Conservation (phyloP, 768 basidiomycete species). For the Suillus luteus region DNA sequence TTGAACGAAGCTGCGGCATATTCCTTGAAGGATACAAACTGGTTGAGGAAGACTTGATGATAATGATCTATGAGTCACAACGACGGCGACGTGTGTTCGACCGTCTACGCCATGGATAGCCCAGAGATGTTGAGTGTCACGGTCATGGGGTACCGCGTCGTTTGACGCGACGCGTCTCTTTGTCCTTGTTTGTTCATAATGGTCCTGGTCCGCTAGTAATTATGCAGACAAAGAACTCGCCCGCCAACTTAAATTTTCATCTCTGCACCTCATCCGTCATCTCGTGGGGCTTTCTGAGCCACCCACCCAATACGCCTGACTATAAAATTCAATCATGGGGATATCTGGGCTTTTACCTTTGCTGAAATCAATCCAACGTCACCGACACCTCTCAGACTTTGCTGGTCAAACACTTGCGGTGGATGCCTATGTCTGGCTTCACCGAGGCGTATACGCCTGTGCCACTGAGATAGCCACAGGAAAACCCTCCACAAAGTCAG, state of each 20-base stretch:
- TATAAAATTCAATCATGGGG: slow-evolving; percentile 59
- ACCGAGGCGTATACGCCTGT: slow-evolving; percentile 87
- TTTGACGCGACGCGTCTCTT: slow-evolving; percentile 35
- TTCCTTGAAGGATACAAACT: not conserved
- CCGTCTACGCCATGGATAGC: not conserved
- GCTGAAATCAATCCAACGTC: slow-evolving; percentile 85
- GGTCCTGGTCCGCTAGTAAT: not conserved
- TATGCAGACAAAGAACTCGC: slow-evolving; percentile 12
- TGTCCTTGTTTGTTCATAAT: slow-evolving; percentile 26
- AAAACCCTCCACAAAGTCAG: slow-evolving; percentile 80
- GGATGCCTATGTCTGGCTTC: slow-evolving; percentile 95
- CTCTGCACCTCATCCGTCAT: slow-evolving; percentile 1
- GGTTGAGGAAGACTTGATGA: not conserved
- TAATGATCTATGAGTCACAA: not conserved
- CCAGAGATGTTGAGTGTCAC: not conserved
- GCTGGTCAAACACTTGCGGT: slow-evolving; percentile 85
- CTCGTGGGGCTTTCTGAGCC: not conserved
- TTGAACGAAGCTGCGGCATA: not conserved
- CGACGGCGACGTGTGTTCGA: not conserved
- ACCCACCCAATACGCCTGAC: no score
- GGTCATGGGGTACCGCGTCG: not conserved
- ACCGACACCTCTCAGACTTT: slow-evolving; percentile 78
- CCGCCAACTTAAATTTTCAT: slow-evolving; percentile 6
- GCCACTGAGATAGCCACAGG: slow-evolving; percentile 89
- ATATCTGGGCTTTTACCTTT: slow-evolving; percentile 89